phyloP scores from a whole-genome alignment of 2,329 filamentous ascomycete genomes.

The Apiospora hydei region DNA sequence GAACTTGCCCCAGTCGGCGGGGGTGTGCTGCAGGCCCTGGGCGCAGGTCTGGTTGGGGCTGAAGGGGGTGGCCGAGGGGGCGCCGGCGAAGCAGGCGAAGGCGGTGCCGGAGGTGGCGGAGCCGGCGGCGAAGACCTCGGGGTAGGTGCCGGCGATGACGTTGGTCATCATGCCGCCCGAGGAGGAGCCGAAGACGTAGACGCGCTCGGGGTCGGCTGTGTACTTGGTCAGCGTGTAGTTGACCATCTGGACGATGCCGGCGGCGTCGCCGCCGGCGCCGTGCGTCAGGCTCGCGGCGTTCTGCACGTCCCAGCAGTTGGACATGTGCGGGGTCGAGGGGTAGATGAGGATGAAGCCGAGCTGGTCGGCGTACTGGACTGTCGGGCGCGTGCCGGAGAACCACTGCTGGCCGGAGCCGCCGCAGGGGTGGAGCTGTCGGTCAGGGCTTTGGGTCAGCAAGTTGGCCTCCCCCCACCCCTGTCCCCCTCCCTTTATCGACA shows the following conservation, averaged over 20 bases:
- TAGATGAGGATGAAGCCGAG: constrained; percentile 31
- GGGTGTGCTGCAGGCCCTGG: constrained; percentile 30
- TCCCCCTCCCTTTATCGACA: not conserved
- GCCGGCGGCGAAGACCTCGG: constrained; percentile 34
- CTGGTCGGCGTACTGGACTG: constrained; percentile 28
- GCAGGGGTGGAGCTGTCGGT: constrained; percentile 30
- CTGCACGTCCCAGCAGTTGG: constrained; percentile 36
- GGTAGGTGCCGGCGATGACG: constrained; percentile 33
- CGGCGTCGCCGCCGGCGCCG: constrained; percentile 32
- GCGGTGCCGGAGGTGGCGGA: constrained; percentile 30
- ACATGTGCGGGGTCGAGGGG: constrained; percentile 27
- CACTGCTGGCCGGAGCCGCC: constrained; percentile 29
- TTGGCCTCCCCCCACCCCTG: not conserved
- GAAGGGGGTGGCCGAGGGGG: constrained; percentile 31
- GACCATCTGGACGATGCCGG: constrained; percentile 33
- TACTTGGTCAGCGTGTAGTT: constrained; percentile 31
- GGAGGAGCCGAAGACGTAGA: constrained; percentile 30
- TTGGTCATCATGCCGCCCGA: constrained; percentile 36
- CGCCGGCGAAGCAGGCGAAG: constrained; percentile 32
- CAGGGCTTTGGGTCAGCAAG: not conserved
- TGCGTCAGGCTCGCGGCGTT: constrained; percentile 33
- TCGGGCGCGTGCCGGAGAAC: constrained; percentile 30
- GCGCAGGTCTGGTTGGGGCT: constrained; percentile 33
- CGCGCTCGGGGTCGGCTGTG: constrained; percentile 23
- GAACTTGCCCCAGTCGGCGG: constrained; percentile 41